Percentiles rank a stretch among this genome's conserved stretches.
Conservation (phyloP, 1,284 basidiomycete genomes). For the Ceratobasidium sp. region DNA sequence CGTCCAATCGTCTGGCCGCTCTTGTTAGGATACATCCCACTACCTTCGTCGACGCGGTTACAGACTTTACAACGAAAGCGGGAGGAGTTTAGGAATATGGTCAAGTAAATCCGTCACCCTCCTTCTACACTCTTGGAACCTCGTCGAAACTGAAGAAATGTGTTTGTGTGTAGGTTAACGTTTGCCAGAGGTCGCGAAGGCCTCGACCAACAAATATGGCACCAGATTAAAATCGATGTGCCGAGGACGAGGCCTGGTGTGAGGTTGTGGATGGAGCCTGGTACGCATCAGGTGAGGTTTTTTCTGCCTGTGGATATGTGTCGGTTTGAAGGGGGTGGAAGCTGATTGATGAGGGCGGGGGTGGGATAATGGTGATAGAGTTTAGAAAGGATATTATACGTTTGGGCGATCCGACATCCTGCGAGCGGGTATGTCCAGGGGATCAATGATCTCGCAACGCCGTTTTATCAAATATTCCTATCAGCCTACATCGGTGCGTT, state of each 20-base stretch:
- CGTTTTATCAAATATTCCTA: constrained; percentile 95
- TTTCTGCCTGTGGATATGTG: no score
- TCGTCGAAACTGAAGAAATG: neutral
- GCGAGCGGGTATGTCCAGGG: constrained; percentile 98
- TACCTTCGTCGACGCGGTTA: constrained; percentile 83
- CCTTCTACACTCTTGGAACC: neutral
- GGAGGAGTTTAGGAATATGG: constrained; percentile 90
- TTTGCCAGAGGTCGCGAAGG: constrained; percentile 87
- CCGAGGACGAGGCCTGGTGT: constrained; percentile 95
- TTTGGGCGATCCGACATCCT: constrained; percentile 97
- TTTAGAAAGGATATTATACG: constrained; percentile 93
- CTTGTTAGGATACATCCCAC: constrained; percentile 92
- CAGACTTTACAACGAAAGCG: constrained; percentile 89
- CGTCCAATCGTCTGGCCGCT: constrained; percentile 96
- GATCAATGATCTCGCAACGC: constrained; percentile 96
- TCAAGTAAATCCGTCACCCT: constrained; percentile 62
- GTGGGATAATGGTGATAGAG: constrained; percentile 67
- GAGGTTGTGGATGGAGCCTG: constrained; percentile 87
- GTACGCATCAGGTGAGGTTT: constrained; percentile 83
- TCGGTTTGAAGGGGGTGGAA: no score
- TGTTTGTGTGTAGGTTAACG: constrained; percentile 66
- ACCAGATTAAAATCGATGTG: constrained; percentile 97
- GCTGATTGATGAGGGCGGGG: constrained; percentile 44
- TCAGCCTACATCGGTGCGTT: constrained; percentile 88
- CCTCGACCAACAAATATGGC: constrained; percentile 96